Evolutionary conservation across 169 alveolate genomes (phyloP), one percentile per base, ranked within the genome.

Genomic region (Plasmodium gallinaceum): DNA sequence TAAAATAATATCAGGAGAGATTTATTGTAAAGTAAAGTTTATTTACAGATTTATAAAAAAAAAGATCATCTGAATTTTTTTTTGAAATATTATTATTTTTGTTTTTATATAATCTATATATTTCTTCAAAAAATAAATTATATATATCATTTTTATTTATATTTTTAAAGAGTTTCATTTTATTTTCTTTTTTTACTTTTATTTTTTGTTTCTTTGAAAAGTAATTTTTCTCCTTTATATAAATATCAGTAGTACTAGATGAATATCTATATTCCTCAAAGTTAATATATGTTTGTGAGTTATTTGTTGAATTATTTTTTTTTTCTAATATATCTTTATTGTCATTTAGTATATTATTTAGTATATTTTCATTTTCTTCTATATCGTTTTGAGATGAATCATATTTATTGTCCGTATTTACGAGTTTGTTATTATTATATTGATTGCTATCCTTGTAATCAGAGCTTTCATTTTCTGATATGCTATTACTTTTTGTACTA

Each of bases 91-190:
- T 61, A 22, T 75, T 66, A 37, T 80, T 66, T 66, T 52, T 66
- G 20, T 66, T 52, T 70, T 80, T 80, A 43, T 62, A 68, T 24
- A 80, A 60, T 65, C 71, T 80, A 9, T 64, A 80, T 39, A 80
- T 80, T 61, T 80, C 83, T 58, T 80, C 90, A 46, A 51, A 68
- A 26, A 80, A 80, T 46, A 80, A 66, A 68, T 52, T 51, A 58
- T 80, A 80, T 20, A 80, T 80, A 58, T 80, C 90, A 80, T 80
- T 80, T 46, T 80, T 80, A 46, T 80, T 71, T 43, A 80, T 80
- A 61, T 80, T 80, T 66, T 68, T 80, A 70, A 80, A 80, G 3
- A 80, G 72, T 58, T 68, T 80, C 90, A 80, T 80, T 80, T 66
- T 80, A 26, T 80, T 80, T 80, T 80, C 90, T 58, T 80, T 80